phyloP scores from a whole-genome alignment of 371 early-diverging fungal species.

The Nematocida ironsii region DNA sequence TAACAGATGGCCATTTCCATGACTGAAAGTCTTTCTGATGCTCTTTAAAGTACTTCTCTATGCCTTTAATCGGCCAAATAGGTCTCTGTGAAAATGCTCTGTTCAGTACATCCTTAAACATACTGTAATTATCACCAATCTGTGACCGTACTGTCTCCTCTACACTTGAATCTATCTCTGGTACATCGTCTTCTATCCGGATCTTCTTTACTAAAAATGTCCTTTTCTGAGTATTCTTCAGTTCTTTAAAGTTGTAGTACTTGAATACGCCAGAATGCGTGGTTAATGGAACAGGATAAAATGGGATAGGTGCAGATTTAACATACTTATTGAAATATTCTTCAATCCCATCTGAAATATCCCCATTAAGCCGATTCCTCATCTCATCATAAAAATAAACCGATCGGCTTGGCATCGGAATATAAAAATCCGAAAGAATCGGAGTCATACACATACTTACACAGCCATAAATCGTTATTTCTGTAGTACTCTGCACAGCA shows the following conservation, averaged over 20 bases:
- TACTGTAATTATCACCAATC: neutral
- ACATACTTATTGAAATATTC: constrained; percentile 11
- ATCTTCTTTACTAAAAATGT: constrained; percentile 10
- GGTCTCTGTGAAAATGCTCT: neutral
- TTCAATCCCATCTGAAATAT: neutral
- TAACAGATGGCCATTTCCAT: constrained; percentile 49
- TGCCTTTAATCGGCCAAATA: constrained; percentile 43
- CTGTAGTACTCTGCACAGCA: neutral
- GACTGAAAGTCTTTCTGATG: constrained; percentile 3
- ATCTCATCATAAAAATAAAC: neutral
- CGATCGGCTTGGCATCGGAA: neutral
- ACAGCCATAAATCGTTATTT: neutral
- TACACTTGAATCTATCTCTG: neutral
- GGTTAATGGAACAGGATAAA: constrained; percentile 25
- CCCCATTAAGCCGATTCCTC: neutral
- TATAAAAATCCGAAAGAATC: constrained; percentile 33
- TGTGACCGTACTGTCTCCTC: constrained; percentile 7
- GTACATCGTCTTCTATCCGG: constrained; percentile 16
- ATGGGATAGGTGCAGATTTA: neutral
- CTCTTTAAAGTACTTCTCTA: neutral
- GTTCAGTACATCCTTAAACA: constrained; percentile 3
- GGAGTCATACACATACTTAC: neutral
- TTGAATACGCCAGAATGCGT: constrained; percentile 35
- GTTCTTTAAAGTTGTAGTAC: constrained; percentile 57
- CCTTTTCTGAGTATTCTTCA: constrained; percentile 27